phyloP scores from a whole-genome alignment of 208 protist genomes.

The Blastocrithidia nonstop region DNA sequence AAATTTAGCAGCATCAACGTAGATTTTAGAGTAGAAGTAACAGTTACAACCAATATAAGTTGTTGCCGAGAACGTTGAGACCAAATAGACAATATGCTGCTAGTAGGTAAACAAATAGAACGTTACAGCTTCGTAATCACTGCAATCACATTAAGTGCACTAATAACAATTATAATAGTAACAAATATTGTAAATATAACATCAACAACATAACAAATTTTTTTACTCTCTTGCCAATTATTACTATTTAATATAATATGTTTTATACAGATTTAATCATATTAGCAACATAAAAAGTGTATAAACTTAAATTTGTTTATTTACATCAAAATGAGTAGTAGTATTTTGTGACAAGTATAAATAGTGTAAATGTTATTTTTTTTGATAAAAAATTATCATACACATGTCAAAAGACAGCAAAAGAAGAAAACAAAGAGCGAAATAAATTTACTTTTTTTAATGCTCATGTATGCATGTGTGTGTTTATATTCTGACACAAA shows the following conservation, averaged over 20 bases:
- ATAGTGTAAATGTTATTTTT: not conserved
- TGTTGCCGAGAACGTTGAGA: not conserved
- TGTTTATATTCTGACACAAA: no score
- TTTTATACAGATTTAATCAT: not conserved
- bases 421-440: no score
- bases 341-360: not conserved
- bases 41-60: constrained; percentile 4
- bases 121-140: not conserved
- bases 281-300: constrained; percentile 1
- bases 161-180: constrained; percentile 1
- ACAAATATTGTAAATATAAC: not conserved
- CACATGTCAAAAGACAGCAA: no score
- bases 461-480: no score
- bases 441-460: no score
- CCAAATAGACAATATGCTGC: not conserved
- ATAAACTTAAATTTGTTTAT: not conserved
- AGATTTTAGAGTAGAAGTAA: constrained; percentile 7
- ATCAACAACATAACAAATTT: not conserved
- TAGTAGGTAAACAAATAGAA: not conserved
- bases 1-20: constrained; percentile 2
- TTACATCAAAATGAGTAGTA: not conserved
- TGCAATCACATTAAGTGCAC: not conserved
- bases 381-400: no score
- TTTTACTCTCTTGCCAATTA: no score
- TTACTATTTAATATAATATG: not conserved